phyloP scores from a whole-genome alignment of 305 asterid genomes.

The Rubia balearica region DNA sequence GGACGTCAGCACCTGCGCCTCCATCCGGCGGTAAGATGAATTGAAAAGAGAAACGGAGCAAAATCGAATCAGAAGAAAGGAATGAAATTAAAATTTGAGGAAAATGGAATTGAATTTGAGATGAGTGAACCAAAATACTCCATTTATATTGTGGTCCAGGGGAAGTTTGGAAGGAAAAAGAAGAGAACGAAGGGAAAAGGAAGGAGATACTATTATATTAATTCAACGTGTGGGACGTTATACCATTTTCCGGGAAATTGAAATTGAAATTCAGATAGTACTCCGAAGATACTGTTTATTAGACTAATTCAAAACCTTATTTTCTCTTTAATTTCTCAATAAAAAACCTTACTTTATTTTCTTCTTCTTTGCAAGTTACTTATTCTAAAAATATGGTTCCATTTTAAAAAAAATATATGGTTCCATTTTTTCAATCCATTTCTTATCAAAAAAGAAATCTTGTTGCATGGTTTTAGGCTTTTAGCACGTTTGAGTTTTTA shows the following conservation, averaged over 20 bases:
- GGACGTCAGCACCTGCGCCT: slow-evolving; percentile 74
- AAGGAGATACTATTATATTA: no score
- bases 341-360: no score
- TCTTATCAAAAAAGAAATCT: no score
- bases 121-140: background rate
- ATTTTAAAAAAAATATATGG: no score
- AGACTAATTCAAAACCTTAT: no score
- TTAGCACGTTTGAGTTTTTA: no score
- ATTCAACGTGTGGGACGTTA: background rate
- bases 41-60: background rate
- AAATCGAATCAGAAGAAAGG: background rate
- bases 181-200: background rate
- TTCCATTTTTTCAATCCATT: no score
- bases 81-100: background rate
- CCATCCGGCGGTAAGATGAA: slow-evolving; percentile 20
- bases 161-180: background rate
- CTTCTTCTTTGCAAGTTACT: no score
- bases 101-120: background rate
- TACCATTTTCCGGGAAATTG: background rate
- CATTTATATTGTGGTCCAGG: background rate
- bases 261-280: background rate
- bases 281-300: no score
- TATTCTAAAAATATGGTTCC: no score
- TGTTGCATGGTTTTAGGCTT: no score
- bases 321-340: no score